These are phyloP conservation scores for Fusarium albosuccineum DNA, from an alignment of 2,329 filamentous ascomycete genomes.

Conservation along the genomic window DNA sequence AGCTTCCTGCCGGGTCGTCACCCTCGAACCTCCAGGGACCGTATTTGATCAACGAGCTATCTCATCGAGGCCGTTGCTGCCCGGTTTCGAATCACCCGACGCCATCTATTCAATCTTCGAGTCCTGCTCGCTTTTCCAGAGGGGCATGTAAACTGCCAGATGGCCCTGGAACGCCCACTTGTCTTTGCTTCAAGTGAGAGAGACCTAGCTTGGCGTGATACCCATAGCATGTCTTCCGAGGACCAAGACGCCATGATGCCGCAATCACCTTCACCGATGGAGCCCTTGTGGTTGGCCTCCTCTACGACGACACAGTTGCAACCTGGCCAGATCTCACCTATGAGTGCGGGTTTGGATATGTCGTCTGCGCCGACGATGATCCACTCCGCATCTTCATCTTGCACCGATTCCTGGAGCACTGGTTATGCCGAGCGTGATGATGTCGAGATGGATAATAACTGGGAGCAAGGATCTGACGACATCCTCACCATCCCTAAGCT, in stretches of 20 bases:
- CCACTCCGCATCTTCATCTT: slow-evolving; percentile 62
- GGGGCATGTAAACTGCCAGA: slow-evolving; percentile 44
- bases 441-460: slow-evolving; percentile 57
- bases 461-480: slow-evolving; percentile 63
- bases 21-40: slow-evolving; percentile 35
- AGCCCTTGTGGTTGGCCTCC: slow-evolving; percentile 47
- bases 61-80: slow-evolving; percentile 33
- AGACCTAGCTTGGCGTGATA: slow-evolving; percentile 61
- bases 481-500: slow-evolving; percentile 65
- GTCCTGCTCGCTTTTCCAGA: slow-evolving; percentile 12
- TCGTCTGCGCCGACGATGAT: slow-evolving; percentile 58
- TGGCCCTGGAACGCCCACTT: slow-evolving; percentile 62
- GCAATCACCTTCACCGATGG: slow-evolving; percentile 51
- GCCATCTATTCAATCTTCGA: slow-evolving; percentile 22
- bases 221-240: slow-evolving; percentile 60
- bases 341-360: slow-evolving; percentile 64
- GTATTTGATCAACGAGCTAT: slow-evolving; percentile 33
- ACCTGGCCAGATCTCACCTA: slow-evolving; percentile 65
- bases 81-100: slow-evolving; percentile 15
- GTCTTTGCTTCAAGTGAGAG: slow-evolving; percentile 57
- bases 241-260: slow-evolving; percentile 45
- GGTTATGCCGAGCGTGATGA: slow-evolving; percentile 56
- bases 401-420: slow-evolving; percentile 60
- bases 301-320: slow-evolving; percentile 50
- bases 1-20: slow-evolving; percentile 40